Base-by-base conservation (phyloP, 495 filamentous ascomycete genomes). In the Cudoniella acicularis region DNA sequence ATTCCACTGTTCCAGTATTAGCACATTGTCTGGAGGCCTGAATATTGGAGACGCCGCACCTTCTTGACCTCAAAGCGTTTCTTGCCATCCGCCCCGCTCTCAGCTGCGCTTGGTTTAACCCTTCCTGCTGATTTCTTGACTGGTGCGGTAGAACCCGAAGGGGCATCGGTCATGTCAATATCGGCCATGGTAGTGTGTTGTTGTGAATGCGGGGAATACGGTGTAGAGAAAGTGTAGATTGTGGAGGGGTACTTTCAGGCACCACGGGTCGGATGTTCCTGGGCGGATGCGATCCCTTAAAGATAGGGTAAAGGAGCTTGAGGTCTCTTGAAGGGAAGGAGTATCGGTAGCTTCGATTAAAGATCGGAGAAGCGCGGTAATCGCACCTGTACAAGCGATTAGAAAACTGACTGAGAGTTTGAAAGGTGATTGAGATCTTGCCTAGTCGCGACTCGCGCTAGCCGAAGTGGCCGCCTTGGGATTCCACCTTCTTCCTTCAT, bases 21-120 rank as follows among this genome's bases (percentile, higher is more conserved):
- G 62, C n/a, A 50, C 3, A 9, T 50, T 21, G 6, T 24, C 10
- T 24, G 20, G 4, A 23, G 6, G 10, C 17, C 8, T 50, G 30
- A 4, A 25, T 45, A n/a, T 18, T 52, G 17, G 13, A 48, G 21
- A 36, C 21, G 20, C 66, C 68, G 52, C 75, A 96, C 93, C 87
- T 98, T 98, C 78, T 98, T 98, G 52, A 98, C 95, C 70, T 98
- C 94, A 67, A 98, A 98, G 30, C 89, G 84, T 74, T 96, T 94
- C 82, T 96, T 97, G 43, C 80, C 87, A 54, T 91, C 88, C 20
- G 68, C 71, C 56, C 81, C 81, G 42, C 72, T 72, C 49, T 76
- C 70, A 41, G 66, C 68, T 36, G 67, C 72, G 52, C 73, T 73
- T 69, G 83, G 85, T 52, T 82, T 78, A n/a, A 71, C 69, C 54